Conservation (phyloP, 805 yeast genomes). For the Candida patagonica region DNA sequence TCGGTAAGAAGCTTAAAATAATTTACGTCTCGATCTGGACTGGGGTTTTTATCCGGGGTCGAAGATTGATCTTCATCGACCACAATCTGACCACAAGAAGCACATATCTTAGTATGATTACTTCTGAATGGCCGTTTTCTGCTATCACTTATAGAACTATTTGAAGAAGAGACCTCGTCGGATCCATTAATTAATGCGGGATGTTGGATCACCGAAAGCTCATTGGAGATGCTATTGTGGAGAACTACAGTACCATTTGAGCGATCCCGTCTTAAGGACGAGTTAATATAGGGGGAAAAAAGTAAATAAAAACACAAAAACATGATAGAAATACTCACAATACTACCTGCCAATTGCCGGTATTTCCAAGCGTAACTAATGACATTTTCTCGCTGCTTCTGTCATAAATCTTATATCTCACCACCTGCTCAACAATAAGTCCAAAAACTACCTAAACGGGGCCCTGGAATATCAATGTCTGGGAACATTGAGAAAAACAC, state of each 20-base stretch:
- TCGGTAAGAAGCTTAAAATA: constrained; percentile 16
- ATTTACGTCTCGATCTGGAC: constrained; percentile 9
- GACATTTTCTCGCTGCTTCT: too few species aligned
- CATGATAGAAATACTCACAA: constrained; percentile 9
- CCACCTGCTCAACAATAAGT: too few species aligned
- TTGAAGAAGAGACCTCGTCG: background rate
- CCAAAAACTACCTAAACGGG: too few species aligned
- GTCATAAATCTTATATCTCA: too few species aligned
- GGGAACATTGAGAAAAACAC: too few species aligned
- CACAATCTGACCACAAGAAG: constrained; percentile 13
- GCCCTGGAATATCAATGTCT: too few species aligned
- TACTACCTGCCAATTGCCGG: constrained; percentile 13
- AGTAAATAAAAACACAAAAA: background rate
- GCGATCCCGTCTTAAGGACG: constrained; percentile 8
- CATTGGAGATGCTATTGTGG: constrained; percentile 11
- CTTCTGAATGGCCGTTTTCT: background rate
- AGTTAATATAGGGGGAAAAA: background rate
- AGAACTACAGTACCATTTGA: constrained; percentile 14
- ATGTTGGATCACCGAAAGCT: constrained; percentile 11
- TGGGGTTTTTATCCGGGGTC: background rate
- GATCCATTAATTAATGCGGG: background rate
- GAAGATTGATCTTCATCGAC: background rate
- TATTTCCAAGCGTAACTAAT: constrained; percentile 8
- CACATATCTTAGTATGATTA: constrained; percentile 4
- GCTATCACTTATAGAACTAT: background rate